Evolutionary conservation across 345 rosid genomes (phyloP).

Genomic region (Trapa incisa): DNA sequence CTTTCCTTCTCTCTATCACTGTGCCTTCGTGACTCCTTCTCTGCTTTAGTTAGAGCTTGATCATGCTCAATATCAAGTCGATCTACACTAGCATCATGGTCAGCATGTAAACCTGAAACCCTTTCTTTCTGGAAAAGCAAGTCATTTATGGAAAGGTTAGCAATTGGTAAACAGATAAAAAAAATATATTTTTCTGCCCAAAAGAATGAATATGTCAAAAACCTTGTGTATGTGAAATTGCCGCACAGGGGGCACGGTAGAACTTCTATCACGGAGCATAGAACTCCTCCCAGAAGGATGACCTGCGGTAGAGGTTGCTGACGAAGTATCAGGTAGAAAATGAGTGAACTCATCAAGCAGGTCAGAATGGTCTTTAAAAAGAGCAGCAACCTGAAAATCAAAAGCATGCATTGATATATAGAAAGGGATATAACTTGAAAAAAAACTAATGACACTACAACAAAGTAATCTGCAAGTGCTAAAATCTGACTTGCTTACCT

Average conservation of each 20-base stretch:
- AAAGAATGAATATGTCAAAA: neutral
- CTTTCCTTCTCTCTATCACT: slow-evolving; percentile 60
- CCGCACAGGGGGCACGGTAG: slow-evolving; percentile 43
- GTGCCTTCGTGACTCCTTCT: slow-evolving; percentile 58
- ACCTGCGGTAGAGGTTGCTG: slow-evolving; percentile 34
- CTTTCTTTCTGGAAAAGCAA: slow-evolving; percentile 57
- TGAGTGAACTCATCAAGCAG: slow-evolving; percentile 80
- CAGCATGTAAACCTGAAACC: slow-evolving; percentile 33
- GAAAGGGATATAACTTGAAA: slow-evolving; percentile 2
- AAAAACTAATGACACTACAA: neutral
- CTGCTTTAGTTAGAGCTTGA: slow-evolving; percentile 35
- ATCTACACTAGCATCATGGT: slow-evolving; percentile 43
- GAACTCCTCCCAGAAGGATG: slow-evolving; percentile 42
- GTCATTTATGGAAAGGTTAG: slow-evolving; percentile 12
- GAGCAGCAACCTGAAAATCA: slow-evolving; percentile 59
- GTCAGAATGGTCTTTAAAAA: slow-evolving; percentile 79
- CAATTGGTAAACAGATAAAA: slow-evolving; percentile 8
- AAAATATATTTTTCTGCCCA: too few relatives aligned
- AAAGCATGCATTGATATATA: slow-evolving; percentile 3
- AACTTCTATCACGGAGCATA: slow-evolving; percentile 44
- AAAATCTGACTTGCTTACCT: slow-evolving; percentile 36
- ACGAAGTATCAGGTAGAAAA: slow-evolving; percentile 85
- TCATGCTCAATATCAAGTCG: slow-evolving; percentile 50
- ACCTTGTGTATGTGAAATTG: slow-evolving; percentile 66
- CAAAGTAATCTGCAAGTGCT: neutral